Percentiles rank a stretch among this genome's conserved stretches.
phyloP scores from a whole-genome alignment of 2,329 filamentous ascomycete species.

The Raffaelea ambrosiae region DNA sequence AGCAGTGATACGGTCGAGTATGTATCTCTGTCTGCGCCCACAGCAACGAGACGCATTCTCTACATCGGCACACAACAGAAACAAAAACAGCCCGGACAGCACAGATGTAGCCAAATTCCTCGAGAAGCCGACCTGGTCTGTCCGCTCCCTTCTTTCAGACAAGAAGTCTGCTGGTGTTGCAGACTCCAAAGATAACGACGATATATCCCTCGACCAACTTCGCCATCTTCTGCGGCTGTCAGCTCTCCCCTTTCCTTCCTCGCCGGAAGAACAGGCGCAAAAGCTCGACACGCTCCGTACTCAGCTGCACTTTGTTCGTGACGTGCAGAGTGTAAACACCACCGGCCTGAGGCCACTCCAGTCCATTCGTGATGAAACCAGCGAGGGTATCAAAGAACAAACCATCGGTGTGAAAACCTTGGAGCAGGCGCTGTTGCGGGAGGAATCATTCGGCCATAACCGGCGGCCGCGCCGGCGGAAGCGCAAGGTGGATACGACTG shows the following conservation, averaged over 20 bases:
- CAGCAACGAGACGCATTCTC: constrained; percentile 43
- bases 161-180: background rate
- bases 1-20: too few species aligned
- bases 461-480: constrained; percentile 30
- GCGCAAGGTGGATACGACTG: constrained; percentile 25
- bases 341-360: constrained; percentile 62
- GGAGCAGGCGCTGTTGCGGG: constrained; percentile 45
- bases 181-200: constrained; percentile 19
- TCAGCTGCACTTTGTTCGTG: constrained; percentile 84
- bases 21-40: too few species aligned
- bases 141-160: constrained; percentile 55
- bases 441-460: constrained; percentile 52
- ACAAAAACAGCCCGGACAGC: background rate
- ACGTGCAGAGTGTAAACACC: constrained; percentile 74
- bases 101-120: constrained; percentile 6
- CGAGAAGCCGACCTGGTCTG: constrained; percentile 69
- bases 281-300: constrained; percentile 70
- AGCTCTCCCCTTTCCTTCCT: constrained; percentile 66
- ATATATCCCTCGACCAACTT: constrained; percentile 59
- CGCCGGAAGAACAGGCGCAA: constrained; percentile 50
- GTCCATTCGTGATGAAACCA: constrained; percentile 74
- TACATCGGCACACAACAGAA: background rate
- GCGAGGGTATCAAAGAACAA: constrained; percentile 41
- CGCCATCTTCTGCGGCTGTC: constrained; percentile 83
- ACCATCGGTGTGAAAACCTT: constrained; percentile 52